A percentile compares a stretch with the other conserved stretches of the same genome.
These are phyloP conservation scores for Laguncularia racemosa DNA, from an alignment of 345 rosid genomes.

Conservation along the genomic window DNA sequence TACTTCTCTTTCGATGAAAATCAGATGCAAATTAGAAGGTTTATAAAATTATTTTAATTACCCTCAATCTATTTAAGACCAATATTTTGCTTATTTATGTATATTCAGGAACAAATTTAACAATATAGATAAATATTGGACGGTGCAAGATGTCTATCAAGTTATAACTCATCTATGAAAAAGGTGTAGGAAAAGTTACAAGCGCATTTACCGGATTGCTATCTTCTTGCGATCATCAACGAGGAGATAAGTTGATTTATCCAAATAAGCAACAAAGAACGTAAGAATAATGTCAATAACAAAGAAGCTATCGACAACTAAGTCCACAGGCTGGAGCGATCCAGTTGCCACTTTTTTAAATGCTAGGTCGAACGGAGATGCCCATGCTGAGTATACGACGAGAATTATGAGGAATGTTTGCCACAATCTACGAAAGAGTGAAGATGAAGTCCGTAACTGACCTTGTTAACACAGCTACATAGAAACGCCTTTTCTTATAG, in stretches of 20 bases:
- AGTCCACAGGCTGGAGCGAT: constrained; percentile 41
- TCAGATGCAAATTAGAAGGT: too few species aligned
- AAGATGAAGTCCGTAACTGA: background rate
- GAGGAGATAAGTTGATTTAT: constrained; percentile 63
- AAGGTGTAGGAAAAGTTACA: background rate
- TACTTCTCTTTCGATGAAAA: too few species aligned
- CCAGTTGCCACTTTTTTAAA: constrained; percentile 53
- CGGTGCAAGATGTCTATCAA: too few species aligned
- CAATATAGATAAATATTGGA: too few species aligned
- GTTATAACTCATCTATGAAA: background rate
- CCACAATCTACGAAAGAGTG: constrained; percentile 50
- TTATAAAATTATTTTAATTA: too few species aligned
- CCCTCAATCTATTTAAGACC: too few species aligned
- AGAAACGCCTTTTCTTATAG: too few species aligned
- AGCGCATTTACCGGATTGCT: constrained; percentile 33
- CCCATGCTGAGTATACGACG: constrained; percentile 91
- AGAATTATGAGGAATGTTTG: constrained; percentile 61
- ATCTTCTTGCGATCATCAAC: constrained; percentile 77
- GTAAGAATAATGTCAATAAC: constrained; percentile 73
- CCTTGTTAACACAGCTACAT: too few species aligned
- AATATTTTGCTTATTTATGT: too few species aligned
- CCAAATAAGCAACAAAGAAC: constrained; percentile 87
- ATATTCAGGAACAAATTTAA: too few species aligned
- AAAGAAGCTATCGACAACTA: constrained; percentile 71
- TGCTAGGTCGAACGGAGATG: constrained; percentile 73